phyloP scores from a whole-genome alignment of 306 rosid species.

The Inga oerstediana region DNA sequence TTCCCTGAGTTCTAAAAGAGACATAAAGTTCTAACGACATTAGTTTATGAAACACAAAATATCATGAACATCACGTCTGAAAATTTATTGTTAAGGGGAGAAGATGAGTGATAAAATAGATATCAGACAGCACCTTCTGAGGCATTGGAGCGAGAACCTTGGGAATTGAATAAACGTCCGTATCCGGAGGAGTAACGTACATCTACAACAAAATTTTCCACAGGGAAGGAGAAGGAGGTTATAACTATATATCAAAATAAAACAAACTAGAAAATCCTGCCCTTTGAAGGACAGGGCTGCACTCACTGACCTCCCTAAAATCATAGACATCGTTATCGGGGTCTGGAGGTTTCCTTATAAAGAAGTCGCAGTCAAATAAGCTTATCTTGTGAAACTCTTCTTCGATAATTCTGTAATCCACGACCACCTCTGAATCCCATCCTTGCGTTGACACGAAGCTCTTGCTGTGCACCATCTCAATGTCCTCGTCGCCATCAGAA shows the following conservation, averaged over 20 bases:
- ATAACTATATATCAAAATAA: not conserved
- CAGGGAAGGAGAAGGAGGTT: not conserved
- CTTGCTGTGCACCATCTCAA: conserved; percentile 62
- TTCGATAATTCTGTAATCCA: conserved; percentile 84
- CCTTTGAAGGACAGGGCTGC: not conserved
- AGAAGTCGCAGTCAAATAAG: conserved; percentile 82
- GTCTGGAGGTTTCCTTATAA: conserved; percentile 85
- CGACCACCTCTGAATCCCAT: conserved; percentile 80
- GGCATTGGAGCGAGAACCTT: conserved; percentile 96
- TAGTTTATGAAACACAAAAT: not conserved
- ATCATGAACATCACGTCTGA: not conserved
- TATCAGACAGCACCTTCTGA: conserved; percentile 57
- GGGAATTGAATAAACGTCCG: conserved; percentile 89
- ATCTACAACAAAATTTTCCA: conserved; percentile 47
- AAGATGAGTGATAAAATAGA: not conserved
- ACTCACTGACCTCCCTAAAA: conserved; percentile 73
- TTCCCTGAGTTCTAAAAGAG: not conserved
- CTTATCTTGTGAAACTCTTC: conserved; percentile 90
- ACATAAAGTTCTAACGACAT: not conserved
- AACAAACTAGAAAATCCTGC: not conserved
- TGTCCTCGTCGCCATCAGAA: conserved; percentile 51
- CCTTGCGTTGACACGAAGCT: conserved; percentile 76
- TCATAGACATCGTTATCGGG: conserved; percentile 87
- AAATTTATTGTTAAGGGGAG: not conserved
- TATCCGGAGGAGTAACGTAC: conserved; percentile 98